Base-by-base conservation (phyloP, 306 rosid genomes). In the Rubus idaeus region DNA sequence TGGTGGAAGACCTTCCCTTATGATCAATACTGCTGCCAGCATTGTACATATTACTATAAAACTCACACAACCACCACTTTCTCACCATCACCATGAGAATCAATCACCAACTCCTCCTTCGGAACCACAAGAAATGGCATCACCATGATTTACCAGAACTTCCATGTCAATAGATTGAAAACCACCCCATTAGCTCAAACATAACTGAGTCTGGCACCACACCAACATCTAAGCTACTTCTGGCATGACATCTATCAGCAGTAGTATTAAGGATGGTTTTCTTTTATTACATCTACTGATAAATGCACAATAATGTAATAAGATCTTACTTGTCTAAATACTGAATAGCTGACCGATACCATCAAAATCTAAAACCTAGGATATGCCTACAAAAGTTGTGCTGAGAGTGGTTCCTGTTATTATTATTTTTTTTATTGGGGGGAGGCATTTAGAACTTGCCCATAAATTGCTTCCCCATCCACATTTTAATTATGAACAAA, bases 61-160 rank as follows among this genome's bases (percentile, higher is more conserved):
- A 42, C 26, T 73, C 68, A 44, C 4, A 71, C 75, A 30, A 30
- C 35, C 35, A 30, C 35, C 35, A 30, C 35, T 30, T 30, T 30
- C 2, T 2, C 35, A 30, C 35, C 75, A 52, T 3, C 26, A 37
- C 35, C 75, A 52, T 3, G 5, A 35, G 16, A 26, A 44, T 45
- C 30, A 26, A 58, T 7, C 57, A 42, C 10, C 44, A 23, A n/a
- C 35, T 30, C 35, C 42, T 8, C 37, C 56, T 12, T 41, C 20
- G 65, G 52, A 44, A 73, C 37, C 51, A 42, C 17, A 47, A 40
- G 7, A 55, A 55, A 18, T 40, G 37, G 63, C 10, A 35, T 71
- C 60, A 10, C 60, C 37, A 37, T 21, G 41, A 23, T 50, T 11
- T 55, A 72, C 26, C 50, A 71, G 75, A 52, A 71, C 75, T 53